phyloP scores from a whole-genome alignment of 225 moss, liverwort and hornwort species.

The Bryoerythrophyllum caledonicum region DNA sequence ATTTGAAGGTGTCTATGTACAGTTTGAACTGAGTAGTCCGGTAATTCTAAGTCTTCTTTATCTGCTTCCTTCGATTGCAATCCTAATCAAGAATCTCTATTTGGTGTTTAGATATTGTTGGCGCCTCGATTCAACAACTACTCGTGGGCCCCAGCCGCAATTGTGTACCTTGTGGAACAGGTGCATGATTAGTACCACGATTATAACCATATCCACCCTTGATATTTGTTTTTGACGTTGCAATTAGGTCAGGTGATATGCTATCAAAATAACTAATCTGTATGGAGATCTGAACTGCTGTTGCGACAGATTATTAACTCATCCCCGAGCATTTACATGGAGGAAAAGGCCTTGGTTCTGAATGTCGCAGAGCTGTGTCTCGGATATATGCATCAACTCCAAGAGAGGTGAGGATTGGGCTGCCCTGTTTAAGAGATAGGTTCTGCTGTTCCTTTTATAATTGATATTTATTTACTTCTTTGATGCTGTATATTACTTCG shows the following conservation, averaged over 20 bases:
- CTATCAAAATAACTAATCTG: not conserved
- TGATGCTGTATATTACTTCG: not conserved
- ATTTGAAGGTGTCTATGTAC: conserved; percentile 8
- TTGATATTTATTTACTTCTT: not conserved
- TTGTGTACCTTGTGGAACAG: conserved; percentile 63
- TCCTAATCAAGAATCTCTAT: conserved; percentile 21
- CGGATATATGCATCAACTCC: conserved; percentile 69
- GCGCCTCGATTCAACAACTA: conserved; percentile 51
- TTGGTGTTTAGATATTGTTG: conserved; percentile 44
- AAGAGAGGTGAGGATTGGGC: conserved; percentile 43
- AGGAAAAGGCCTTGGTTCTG: conserved; percentile 58
- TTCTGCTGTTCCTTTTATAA: not conserved
- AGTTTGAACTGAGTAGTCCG: conserved; percentile 3
- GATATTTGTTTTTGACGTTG: not conserved
- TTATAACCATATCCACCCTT: not conserved
- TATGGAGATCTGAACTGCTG: conserved; percentile 12
- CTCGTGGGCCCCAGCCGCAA: conserved; percentile 49
- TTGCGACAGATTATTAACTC: conserved; percentile 68
- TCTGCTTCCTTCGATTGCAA: not conserved
- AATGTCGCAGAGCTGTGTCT: conserved; percentile 82
- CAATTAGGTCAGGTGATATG: not conserved
- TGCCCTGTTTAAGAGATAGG: conserved; percentile 22
- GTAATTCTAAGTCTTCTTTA: not conserved
- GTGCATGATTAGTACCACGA: conserved; percentile 28
- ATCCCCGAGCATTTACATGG: conserved; percentile 63